Base-by-base conservation (phyloP, 2,329 filamentous ascomycete species). In the Pseudogymnoascus sp. region DNA sequence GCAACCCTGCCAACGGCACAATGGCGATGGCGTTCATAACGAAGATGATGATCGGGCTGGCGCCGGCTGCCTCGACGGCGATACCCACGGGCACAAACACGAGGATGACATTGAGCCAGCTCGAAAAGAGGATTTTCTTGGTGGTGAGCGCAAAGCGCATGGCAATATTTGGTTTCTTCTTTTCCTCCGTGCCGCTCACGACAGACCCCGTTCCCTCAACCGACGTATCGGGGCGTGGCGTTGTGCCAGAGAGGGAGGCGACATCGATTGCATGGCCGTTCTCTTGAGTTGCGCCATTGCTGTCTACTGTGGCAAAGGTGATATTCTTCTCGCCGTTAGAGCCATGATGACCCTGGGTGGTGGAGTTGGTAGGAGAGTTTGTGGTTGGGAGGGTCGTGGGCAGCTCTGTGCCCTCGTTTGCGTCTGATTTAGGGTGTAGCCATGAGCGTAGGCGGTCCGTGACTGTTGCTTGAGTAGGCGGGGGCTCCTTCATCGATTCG, bases 11-110 rank as follows among this genome's bases (percentile, higher is more conserved):
- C 64, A 92, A 78, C 26, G 88, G 88, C 63, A 92, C 82, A 69
- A 92, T 88, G 67, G 88, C 88, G 66, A 91, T 78, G 59, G 86
- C 86, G 71, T 92, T 92, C 77, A 90, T 81, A 62, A 81, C 86
- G 71, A 92, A 92, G 64, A 89, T 76, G 62, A 89, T 75, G 44
- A 81, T 85, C 17, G 85, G 81, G 60, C 79, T 79, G 64, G 78
- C 76, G 8, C 74, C 70, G 29, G 84, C 72, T 61, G 81, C 76
- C 61, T 87, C 79, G 62, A 85, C 79, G 63, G 80, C 80, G 68
- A 94, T 92, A 68, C 89, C 90, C 60, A 89, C 79, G 6, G 89
- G 90, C 31, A 93, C 89, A 70, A 92, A 92, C 61, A 92, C 75
- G 65, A 93, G 78, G 66, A 93, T 77, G 61, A 90, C 69, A 72